Percentiles rank a stretch among this genome's conserved stretches.
Conservation (phyloP, 257 asterid species). For the Nicotiana attenuata region DNA sequence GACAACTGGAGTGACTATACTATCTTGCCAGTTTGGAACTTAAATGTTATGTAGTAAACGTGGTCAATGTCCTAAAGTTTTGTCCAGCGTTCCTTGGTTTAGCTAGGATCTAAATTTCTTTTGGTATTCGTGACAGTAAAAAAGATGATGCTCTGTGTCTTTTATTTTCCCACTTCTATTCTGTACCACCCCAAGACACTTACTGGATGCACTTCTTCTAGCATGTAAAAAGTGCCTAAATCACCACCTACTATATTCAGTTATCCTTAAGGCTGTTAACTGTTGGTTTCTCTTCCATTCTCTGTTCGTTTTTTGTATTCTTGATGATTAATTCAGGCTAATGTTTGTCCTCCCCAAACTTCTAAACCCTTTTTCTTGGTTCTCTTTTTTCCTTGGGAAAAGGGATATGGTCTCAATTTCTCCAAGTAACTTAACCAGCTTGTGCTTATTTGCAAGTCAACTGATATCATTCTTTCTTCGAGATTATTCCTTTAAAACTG, state of each 20-base stretch:
- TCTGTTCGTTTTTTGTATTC: not conserved
- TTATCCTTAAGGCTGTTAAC: not conserved
- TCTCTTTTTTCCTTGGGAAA: not conserved
- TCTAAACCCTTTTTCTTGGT: not conserved
- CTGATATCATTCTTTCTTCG: not conserved
- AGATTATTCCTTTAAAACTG: not conserved
- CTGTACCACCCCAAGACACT: not conserved
- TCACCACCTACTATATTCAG: not conserved
- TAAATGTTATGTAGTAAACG: not conserved
- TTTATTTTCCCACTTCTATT: not conserved
- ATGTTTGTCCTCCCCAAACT: not conserved
- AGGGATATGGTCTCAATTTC: not conserved
- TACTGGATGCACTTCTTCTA: not conserved
- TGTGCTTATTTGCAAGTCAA: constrained; percentile 6
- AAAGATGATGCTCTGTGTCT: not conserved
- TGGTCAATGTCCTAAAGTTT: not conserved
- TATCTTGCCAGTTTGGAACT: not conserved
- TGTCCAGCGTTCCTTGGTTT: not conserved
- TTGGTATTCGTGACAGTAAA: not conserved
- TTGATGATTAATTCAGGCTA: not conserved
- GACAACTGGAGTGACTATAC: not conserved
- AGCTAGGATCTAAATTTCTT: not conserved
- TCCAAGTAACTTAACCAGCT: not conserved
- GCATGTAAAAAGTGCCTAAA: not conserved
- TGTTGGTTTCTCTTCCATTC: not conserved